These are phyloP conservation scores for Pythium aquatile DNA, from an alignment of 352 stramenopile genomes.

Conservation along the genomic window DNA sequence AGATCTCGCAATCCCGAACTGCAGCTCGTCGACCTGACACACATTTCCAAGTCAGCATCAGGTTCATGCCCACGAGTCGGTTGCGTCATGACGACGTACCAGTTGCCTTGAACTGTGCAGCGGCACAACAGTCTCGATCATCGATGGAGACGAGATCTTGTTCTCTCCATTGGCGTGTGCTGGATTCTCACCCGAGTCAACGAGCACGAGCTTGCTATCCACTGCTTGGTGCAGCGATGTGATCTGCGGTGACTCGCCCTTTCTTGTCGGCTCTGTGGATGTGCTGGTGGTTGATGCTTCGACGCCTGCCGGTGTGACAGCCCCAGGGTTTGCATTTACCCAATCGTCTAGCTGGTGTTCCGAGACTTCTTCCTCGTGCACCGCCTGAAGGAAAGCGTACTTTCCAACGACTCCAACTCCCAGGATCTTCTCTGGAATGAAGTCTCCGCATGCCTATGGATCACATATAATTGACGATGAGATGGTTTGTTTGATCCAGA, in stretches of 20 bases:
- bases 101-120: slow-evolving; percentile 67
- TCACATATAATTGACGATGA: neutral
- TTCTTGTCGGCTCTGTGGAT: slow-evolving; percentile 3
- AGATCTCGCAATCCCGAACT: slow-evolving; percentile 25
- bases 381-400: slow-evolving; percentile 71
- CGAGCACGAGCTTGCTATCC: slow-evolving; percentile 35
- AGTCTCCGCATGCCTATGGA: slow-evolving; percentile 66
- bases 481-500: neutral
- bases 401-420: slow-evolving; percentile 78
- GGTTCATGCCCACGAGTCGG: neutral
- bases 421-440: slow-evolving; percentile 87
- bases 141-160: slow-evolving; percentile 66
- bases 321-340: slow-evolving; percentile 24
- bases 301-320: neutral
- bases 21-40: slow-evolving; percentile 29
- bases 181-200: slow-evolving; percentile 34
- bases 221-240: slow-evolving; percentile 20
- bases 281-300: neutral
- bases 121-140: slow-evolving; percentile 71
- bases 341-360: slow-evolving; percentile 66
- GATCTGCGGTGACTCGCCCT: neutral
- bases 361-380: slow-evolving; percentile 41
- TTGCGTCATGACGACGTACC: slow-evolving; percentile 32
- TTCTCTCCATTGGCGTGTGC: slow-evolving; percentile 38
- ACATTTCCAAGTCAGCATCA: neutral